Conservation (phyloP, 2,329 filamentous ascomycete genomes). For the Colletotrichum truncatum region DNA sequence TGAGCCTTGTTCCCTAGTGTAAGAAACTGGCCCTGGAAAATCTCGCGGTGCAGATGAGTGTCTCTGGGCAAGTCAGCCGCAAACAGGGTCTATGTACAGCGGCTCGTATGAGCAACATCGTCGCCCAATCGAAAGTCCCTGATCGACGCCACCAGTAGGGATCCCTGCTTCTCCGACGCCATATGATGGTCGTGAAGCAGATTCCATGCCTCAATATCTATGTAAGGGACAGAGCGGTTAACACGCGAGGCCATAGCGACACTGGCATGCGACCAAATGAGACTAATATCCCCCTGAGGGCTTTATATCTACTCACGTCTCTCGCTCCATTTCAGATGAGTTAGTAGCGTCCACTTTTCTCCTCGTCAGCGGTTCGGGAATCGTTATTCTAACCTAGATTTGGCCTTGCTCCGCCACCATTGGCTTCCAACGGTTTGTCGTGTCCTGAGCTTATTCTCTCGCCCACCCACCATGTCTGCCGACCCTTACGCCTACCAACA, state of each 20-base stretch:
- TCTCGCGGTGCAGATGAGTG: background rate
- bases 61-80: slow-evolving; percentile 17
- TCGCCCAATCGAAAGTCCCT: slow-evolving; percentile 4
- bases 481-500: background rate
- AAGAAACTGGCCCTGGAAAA: background rate
- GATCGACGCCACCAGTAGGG: slow-evolving; percentile 6
- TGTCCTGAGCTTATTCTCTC: too few species aligned
- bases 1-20: background rate
- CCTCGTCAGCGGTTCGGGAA: background rate
- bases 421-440: too few species aligned
- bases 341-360: background rate
- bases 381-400: background rate
- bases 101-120: slow-evolving; percentile 8
- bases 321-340: background rate
- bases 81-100: background rate
- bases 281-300: background rate
- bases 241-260: slow-evolving; percentile 3
- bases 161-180: background rate
- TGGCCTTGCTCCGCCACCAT: too few species aligned
- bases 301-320: background rate
- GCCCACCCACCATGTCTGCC: background rate
- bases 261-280: slow-evolving; percentile 22
- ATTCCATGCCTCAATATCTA: background rate
- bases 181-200: background rate
- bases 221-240: background rate